A percentile compares a stretch with the other conserved stretches of the same genome.
Evolutionary conservation across 2,329 filamentous ascomycete species (phyloP).

Genomic region (Zymoseptoria pseudotritici): DNA sequence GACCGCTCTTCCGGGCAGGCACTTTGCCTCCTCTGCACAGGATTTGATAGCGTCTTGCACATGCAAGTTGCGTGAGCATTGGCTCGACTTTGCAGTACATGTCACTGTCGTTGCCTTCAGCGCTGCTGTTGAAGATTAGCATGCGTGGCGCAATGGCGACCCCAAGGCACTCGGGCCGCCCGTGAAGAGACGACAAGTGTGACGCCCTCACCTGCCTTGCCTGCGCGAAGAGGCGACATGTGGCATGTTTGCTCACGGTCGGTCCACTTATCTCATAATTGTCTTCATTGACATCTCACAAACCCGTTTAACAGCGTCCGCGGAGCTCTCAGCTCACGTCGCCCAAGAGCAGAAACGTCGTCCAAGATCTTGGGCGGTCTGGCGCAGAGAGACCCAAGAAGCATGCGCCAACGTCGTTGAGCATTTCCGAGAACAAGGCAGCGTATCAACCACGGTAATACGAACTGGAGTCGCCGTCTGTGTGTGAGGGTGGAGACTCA

Average conservation of each 20-base stretch:
- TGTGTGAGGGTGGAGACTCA: too few relatives aligned
- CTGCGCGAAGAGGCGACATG: background rate
- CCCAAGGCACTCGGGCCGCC: too few relatives aligned
- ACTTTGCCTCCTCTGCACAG: background rate
- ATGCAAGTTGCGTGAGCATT: background rate
- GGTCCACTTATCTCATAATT: background rate
- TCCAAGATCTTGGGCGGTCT: too few relatives aligned
- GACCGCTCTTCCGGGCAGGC: background rate
- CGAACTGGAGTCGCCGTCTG: too few relatives aligned
- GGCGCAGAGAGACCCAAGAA: background rate
- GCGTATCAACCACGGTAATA: too few relatives aligned
- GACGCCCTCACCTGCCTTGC: background rate
- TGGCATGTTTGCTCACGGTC: background rate
- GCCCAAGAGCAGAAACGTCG: too few relatives aligned
- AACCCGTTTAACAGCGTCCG: background rate
- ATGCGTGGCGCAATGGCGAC: too few relatives aligned
- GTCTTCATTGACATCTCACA: background rate
- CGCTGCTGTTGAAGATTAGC: too few relatives aligned
- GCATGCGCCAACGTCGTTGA: too few relatives aligned
- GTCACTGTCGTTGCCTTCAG: too few relatives aligned
- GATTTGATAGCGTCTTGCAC: background rate
- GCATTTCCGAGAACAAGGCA: too few relatives aligned
- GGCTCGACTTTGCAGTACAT: background rate
- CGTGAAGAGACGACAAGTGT: background rate
- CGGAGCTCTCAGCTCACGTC: background rate